Conservation (phyloP, 805 yeast species). For the Blastobotrys muscicola region DNA sequence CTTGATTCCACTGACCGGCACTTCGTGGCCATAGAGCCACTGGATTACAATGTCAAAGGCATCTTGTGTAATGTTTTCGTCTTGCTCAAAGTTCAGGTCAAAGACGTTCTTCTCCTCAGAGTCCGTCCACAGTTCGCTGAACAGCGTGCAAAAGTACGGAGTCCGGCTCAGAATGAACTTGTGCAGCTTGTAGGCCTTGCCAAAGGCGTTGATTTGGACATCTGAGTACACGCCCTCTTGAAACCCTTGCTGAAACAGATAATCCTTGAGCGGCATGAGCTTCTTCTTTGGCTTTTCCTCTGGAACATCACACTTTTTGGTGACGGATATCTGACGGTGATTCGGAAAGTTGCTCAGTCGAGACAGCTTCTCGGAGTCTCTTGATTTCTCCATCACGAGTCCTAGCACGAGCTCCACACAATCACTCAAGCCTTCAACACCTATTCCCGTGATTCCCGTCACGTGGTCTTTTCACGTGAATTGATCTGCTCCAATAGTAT, state of each 20-base stretch:
- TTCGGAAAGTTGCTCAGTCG: too few species aligned
- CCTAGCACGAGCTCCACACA: too few species aligned
- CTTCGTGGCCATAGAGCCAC: conserved; percentile 37
- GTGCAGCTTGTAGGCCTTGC: conserved; percentile 37
- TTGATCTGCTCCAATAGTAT: too few species aligned
- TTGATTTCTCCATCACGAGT: not conserved
- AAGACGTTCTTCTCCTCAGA: not conserved
- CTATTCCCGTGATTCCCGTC: too few species aligned
- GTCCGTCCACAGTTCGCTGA: conserved; percentile 35
- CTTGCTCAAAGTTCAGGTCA: conserved; percentile 29
- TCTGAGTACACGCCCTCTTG: conserved; percentile 9
- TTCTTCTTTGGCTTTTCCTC: not conserved
- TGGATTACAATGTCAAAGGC: conserved; percentile 42
- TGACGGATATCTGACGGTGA: too few species aligned
- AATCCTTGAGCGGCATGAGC: conserved; percentile 4
- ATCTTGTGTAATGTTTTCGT: conserved; percentile 33
- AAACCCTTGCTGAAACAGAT: conserved; percentile 6
- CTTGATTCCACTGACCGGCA: conserved; percentile 26
- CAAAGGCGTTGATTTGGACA: conserved; percentile 31
- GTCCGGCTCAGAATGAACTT: conserved; percentile 36
- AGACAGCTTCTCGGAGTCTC: not conserved
- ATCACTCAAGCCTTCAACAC: too few species aligned
- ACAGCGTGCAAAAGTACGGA: conserved; percentile 39
- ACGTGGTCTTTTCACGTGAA: too few species aligned
- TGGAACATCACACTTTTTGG: not conserved